Evolutionary conservation across 345 rosid genomes (phyloP).

Genomic region (Nasturtium officinale): DNA sequence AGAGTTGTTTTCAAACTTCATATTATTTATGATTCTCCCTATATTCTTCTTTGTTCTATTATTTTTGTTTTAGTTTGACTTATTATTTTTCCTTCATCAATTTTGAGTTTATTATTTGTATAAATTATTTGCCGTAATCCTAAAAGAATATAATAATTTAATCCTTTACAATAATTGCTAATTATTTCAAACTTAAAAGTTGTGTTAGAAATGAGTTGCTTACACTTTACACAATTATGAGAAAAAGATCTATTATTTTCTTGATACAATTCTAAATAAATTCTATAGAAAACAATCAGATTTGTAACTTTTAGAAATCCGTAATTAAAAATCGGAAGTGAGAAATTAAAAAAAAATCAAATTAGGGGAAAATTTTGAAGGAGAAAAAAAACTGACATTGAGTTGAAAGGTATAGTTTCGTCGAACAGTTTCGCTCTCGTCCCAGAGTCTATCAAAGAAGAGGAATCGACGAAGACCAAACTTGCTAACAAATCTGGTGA

Average conservation of each 20-base stretch:
- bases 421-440: slow-evolving; percentile 83
- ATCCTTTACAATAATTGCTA: slow-evolving; percentile 21
- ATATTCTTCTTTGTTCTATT: slow-evolving; percentile 19
- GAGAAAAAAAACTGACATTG: slow-evolving; percentile 53
- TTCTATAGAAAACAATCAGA: not conserved
- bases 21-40: slow-evolving; percentile 30
- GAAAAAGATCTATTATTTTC: not conserved
- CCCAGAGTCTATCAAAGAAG: slow-evolving; percentile 85
- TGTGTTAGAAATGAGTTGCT: slow-evolving; percentile 28
- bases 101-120: slow-evolving; percentile 35
- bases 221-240: slow-evolving; percentile 4
- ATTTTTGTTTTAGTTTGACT: not conserved
- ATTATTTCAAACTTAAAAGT: not conserved
- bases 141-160: slow-evolving; percentile 23
- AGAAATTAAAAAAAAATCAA: not conserved
- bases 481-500: slow-evolving; percentile 62
- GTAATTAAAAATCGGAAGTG: not conserved
- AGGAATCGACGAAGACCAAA: slow-evolving; percentile 78
- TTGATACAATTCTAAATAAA: not conserved
- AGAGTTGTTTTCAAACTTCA: slow-evolving; percentile 25
- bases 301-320: not conserved
- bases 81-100: no score
- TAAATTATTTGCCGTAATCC: slow-evolving; percentile 16
- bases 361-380: not conserved
- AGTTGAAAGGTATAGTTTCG: slow-evolving; percentile 67